Percentiles rank a stretch among this genome's conserved stretches.
Conservation (phyloP, 106 monocot genomes). For the Cymbidium sinense region DNA sequence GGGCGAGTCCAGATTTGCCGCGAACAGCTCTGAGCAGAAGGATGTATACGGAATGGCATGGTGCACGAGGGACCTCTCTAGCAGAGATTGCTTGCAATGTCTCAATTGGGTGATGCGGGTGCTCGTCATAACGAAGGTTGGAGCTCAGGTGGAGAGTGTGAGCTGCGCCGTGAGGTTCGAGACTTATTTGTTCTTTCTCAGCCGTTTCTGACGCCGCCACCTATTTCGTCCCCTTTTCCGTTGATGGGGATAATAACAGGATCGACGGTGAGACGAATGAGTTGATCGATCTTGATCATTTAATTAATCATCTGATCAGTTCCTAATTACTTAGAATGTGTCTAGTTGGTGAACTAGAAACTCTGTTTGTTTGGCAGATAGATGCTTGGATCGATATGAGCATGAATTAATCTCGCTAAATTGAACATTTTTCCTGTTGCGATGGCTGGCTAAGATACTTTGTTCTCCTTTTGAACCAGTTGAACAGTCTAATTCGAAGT, state of each 20-base stretch:
- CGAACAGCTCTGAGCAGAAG: no score
- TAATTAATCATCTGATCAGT: background rate
- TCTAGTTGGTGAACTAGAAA: background rate
- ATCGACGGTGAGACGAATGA: background rate
- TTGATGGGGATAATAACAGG: background rate
- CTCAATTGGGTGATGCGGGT: background rate
- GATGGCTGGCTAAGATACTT: no score
- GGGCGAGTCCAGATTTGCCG: background rate
- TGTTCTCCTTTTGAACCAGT: no score
- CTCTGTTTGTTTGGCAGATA: background rate
- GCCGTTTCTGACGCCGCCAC: background rate
- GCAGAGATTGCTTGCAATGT: conserved; percentile 2
- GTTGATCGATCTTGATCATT: background rate
- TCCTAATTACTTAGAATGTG: no score
- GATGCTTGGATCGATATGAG: no score
- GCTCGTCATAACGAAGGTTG: background rate
- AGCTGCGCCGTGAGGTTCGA: conserved; percentile 7
- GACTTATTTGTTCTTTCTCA: background rate
- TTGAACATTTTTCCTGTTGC: no score
- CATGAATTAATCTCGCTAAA: no score
- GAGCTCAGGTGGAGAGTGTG: background rate
- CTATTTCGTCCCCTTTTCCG: background rate
- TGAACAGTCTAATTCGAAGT: no score
- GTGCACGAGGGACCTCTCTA: conserved; percentile 2
- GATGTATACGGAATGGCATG: conserved; percentile 8